Conservation (phyloP, 805 yeast species). For the Tetrapisispora iriomotensis region DNA sequence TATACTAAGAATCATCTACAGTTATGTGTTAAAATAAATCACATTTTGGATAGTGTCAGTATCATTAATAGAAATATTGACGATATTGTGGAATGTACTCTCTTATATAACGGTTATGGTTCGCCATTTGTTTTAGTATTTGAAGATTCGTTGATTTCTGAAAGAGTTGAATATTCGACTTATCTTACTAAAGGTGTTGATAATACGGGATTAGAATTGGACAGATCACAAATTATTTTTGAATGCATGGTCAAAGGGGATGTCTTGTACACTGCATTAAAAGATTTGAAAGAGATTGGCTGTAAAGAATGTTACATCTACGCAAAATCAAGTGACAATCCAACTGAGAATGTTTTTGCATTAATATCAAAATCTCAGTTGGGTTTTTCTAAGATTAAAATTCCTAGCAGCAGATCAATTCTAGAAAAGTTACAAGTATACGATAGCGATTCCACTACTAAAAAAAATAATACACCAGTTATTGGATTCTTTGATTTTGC, state of each 20-base stretch:
- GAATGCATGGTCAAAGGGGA: slow-evolving; percentile 47
- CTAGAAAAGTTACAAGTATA: slow-evolving; percentile 47
- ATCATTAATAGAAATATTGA: slow-evolving; percentile 30
- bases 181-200: slow-evolving; percentile 30
- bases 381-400: slow-evolving; percentile 56
- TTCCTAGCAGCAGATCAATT: slow-evolving; percentile 54
- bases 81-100: slow-evolving; percentile 37
- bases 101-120: slow-evolving; percentile 41
- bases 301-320: slow-evolving; percentile 43
- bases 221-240: slow-evolving; percentile 34
- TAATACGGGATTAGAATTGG: slow-evolving; percentile 33
- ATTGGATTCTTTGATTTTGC: slow-evolving; percentile 43
- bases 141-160: slow-evolving; percentile 44
- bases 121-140: slow-evolving; percentile 46
- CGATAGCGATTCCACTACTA: slow-evolving; percentile 20
- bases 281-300: slow-evolving; percentile 46
- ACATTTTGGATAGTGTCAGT: slow-evolving; percentile 43
- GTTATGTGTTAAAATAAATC: slow-evolving; percentile 36
- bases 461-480: slow-evolving; percentile 23
- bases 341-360: slow-evolving; percentile 28
- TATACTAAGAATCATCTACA: slow-evolving; percentile 20
- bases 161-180: slow-evolving; percentile 48
- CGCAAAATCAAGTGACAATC: slow-evolving; percentile 28
- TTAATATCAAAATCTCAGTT: slow-evolving; percentile 64
- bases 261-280: slow-evolving; percentile 42